Base-by-base conservation (phyloP, 768 basidiomycete species). In the Lyophyllum shimeji region DNA sequence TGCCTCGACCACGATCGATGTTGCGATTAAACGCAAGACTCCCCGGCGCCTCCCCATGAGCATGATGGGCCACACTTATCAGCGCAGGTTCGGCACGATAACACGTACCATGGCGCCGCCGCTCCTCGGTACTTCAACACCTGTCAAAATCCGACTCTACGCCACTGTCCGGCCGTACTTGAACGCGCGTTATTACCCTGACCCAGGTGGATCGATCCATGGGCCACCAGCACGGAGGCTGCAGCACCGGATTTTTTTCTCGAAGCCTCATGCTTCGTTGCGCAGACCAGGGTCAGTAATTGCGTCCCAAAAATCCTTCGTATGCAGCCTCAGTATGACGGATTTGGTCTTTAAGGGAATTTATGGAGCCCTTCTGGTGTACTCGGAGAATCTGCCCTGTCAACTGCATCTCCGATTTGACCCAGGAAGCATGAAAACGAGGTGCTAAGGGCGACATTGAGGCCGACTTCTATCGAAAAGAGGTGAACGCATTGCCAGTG, bases 101-200 rank as follows among this genome's bases (percentile, higher is more conserved):
- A 51, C 51, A 47, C 48, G 43, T 58, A 53, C 13, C 34, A 56
- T 42, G 24, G 29, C 51, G 40, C 50, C 46, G 25, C 34, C 50
- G 8, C 58, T 39, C 50, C 31, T 57, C 48, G 48, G 43, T 47
- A 33, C 20, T 56, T 45, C 34, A 34, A 20, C 25, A 24, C 25
- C 37, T 23, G 21, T 33, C 52, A 44, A 46, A 13, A 50, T 42
- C 39, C 15, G 17, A 42, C 55, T 49, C 50, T 29, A 15, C 31
- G 39, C 42, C 24, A 24, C 18, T 18, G 20, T 21, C 18, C 56
- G 31, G 56, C 20, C 39, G 17, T 23, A 27, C 37, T 49, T 34
- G 40, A 46, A n/a, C 43, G 24, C n/a, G n/a, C 51, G 23, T 45
- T 34, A 29, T 34, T 21, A n/a, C n/a, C 20, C 49, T n/a, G 23